Base-by-base conservation (phyloP, 2,329 filamentous ascomycete genomes). In the Raffaelea albimanens region DNA sequence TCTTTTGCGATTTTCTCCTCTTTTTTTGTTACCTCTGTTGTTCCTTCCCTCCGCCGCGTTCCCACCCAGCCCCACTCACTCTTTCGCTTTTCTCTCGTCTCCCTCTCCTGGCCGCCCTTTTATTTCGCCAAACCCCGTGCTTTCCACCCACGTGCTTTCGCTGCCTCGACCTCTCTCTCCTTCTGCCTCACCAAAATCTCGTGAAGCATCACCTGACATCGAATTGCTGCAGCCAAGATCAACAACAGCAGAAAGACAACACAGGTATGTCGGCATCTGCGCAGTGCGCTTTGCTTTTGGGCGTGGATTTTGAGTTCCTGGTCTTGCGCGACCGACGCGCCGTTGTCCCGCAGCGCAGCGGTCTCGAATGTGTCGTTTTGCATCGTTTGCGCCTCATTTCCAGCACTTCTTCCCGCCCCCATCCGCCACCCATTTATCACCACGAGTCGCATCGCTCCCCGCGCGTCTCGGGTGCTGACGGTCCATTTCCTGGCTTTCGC, bases 391-490 rank as follows among this genome's bases (percentile, higher is more conserved):
- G 25, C 43, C 43, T 40, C 44, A 45, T 51, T 56, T 52, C 56
- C 53, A 54, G 57, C 55, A 55, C 55, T 55, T 58, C 56, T 57
- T 57, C 51, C 54, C 54, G 52, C 56, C 57, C 54, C 53, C 39
- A 22, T 16, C 31, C 14, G 34, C 34, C 34, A 38, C 8, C 34
- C 34, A 5, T 7, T 38, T 7, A 38, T 38, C 34, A 38, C 25
- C 25, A 29, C n/a, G n/a, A n/a, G n/a, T n/a, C n/a, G n/a, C n/a
- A n/a, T n/a, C n/a, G n/a, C 25, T 29, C 25, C 25, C 13, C 25
- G 7, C 13, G 25, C 13, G 25, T 7, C 25, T 13, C 25, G 7
- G 7, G 25, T 29, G 25, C 25, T 29, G n/a, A n/a, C n/a, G n/a
- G n/a, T n/a, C n/a, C n/a, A n/a, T n/a, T n/a, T n/a, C n/a, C 25